Evolutionary conservation across 164 flowering plant species (phyloP).

Genomic region (Saururus chinensis): DNA sequence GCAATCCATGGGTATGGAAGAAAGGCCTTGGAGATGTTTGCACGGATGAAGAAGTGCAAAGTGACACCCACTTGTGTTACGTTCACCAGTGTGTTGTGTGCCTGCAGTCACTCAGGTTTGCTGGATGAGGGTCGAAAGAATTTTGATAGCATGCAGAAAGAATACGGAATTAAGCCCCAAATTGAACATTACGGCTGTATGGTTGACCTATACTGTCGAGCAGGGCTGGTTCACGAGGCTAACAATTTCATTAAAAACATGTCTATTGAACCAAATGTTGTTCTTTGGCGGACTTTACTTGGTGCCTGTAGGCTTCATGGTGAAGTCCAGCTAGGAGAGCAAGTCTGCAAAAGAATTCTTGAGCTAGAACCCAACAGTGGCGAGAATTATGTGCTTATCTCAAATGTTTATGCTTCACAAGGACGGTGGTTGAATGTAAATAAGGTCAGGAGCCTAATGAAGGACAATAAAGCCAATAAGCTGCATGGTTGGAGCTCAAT

Average conservation of each 20-base stretch:
- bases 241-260: constrained; percentile 8
- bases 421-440: constrained; percentile 1
- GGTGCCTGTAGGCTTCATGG: constrained; percentile 9
- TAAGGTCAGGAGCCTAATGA: constrained; percentile 3
- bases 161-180: constrained; percentile 13
- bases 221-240: constrained; percentile 11
- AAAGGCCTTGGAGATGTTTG: constrained; percentile 15
- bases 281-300: constrained; percentile 12
- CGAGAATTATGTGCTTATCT: constrained; percentile 5
- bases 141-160: constrained; percentile 11
- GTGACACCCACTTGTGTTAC: constrained; percentile 16
- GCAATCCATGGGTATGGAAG: constrained; percentile 18
- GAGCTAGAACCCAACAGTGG: constrained; percentile 6
- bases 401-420: constrained; percentile 5
- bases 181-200: constrained; percentile 22
- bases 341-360: background rate
- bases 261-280: constrained; percentile 12
- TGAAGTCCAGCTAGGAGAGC: background rate
- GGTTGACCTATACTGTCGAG: constrained; percentile 20
- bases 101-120: constrained; percentile 22
- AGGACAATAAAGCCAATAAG: background rate
- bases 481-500: constrained; percentile 4
- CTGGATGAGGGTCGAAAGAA: constrained; percentile 8
- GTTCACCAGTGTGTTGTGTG: constrained; percentile 16
- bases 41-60: constrained; percentile 6